Evolutionary conservation across 805 yeast genomes (phyloP).

Genomic region (Grigorovia yakushimaensis): DNA sequence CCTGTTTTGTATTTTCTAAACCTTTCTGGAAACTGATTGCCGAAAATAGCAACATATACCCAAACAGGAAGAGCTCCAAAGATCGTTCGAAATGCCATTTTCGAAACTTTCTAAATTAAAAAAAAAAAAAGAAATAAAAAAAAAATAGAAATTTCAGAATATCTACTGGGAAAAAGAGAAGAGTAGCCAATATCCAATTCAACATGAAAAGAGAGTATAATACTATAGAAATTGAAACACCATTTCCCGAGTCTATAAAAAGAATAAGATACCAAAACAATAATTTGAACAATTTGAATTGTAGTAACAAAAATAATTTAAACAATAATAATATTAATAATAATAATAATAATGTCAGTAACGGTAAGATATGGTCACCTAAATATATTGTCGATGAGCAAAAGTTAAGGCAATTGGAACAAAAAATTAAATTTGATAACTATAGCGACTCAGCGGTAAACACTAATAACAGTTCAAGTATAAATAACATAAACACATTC

Average conservation of each 20-base stretch:
- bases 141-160: too few relatives aligned
- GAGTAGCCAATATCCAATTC: too few relatives aligned
- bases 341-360: not conserved
- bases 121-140: too few relatives aligned
- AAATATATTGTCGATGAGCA: not conserved
- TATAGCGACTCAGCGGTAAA: not conserved
- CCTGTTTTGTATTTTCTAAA: not conserved
- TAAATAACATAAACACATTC: not conserved
- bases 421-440: not conserved
- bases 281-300: not conserved
- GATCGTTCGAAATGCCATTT: not conserved
- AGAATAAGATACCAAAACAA: conserved; percentile 1
- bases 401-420: conserved; percentile 1
- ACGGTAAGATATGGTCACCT: not conserved
- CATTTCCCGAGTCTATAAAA: conserved; percentile 5
- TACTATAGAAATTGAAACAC: conserved; percentile 7
- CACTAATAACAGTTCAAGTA: not conserved
- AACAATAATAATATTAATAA: not conserved
- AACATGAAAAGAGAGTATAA: conserved; percentile 2
- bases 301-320: not conserved
- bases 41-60: not conserved
- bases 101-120: not conserved
- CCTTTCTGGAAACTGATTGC: not conserved
- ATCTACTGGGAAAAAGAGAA: too few relatives aligned
- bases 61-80: too few relatives aligned